Evolutionary conservation across 495 filamentous ascomycete species (phyloP), one percentile per base, ranked within the genome.

Genomic region (Daldinia grandis): DNA sequence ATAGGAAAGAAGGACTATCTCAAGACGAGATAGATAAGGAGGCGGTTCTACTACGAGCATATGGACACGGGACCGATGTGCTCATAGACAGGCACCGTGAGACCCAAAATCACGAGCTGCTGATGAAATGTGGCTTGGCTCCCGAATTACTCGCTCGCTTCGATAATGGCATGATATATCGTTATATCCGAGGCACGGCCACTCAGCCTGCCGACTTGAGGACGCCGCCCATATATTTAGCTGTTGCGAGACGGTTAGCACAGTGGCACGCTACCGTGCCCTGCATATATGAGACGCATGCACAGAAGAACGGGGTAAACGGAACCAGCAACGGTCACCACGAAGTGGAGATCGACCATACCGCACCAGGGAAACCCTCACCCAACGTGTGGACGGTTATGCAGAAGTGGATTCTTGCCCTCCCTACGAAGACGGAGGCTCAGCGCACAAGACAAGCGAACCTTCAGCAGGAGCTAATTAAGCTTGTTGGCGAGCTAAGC

Each of bases 51-150:
- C 85, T 99, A 76, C 88, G 95, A 69, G 95, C 95, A 57, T 99
- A 98, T 79, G 95, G 95, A 70, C 89, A 95, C 76, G 93, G 93
- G 60, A 98, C 95, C 62, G 93, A 96, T 75, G 85, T 98, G 56
- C 87, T 99, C 69, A 98, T 99, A 81, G 96, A 99, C 82, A 92
- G 95, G 63, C 92, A 97, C 82, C 90, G 95, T 89, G 90, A 86
- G 87, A 87, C 78, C 21, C 79, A 87, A 67, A 87, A 87, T 74
- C 86, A 88, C 69, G 85, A 87, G 73, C 74, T 95, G 31, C 88
- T 98, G 54, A 92, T 93, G 76, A 87, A 86, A 69, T 83, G 91
- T 74, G 87, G 88, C 76, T 88, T 98, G 50, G 95, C 95, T 8
- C 96, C 95, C 50, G 84, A 90, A 42, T 84, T 99, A 5, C 85